Evolutionary conservation across 2,329 filamentous ascomycete species (phyloP), one percentile per base, ranked within the genome.

Genomic region (Fusarium protoensiforme): DNA sequence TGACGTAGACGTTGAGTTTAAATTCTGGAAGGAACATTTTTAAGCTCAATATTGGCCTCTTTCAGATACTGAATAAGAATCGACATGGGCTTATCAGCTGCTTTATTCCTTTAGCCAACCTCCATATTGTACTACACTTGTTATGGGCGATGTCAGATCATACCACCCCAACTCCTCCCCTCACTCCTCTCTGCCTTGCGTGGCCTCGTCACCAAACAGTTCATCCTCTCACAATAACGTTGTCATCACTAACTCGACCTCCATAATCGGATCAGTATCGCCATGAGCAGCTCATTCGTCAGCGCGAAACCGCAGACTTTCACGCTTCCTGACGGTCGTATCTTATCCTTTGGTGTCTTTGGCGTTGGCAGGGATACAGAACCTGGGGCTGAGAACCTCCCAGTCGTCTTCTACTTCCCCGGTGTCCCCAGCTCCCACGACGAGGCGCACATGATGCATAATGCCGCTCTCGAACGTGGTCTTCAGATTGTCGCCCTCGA

Each of bases 11-110:
- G 94, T 99, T 65, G 90, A 92, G 78, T 99, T 98, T 86, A 93
- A 94, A 78, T 99, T 99, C 87, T 99, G 96, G 96, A 99, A 99
- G 86, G 96, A 99, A 84, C 96, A 99, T 81, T 92, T 92, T 80
- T 92, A 87, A 79, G 56, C 56, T 39, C 61, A 58, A 27, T 60
- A 39, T 24, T 24, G 24, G 24, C 4, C 24, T 24, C 51, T 46
- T 61, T 20, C 13, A 41, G 10, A 41, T 22, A 41, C n/a, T 20
- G 11, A 13, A 41, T 20, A 20, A 41, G 11, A 20, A 11, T 41
- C 24, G 13, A 24, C 20, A 43, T 24, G 41, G 4, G 13, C 14
- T 24, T 24, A 43, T 24, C 14, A 24, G 20, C 20, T 16, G 14
- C 20, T 43, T 1, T 24, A 20, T 43, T 24, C 14, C 20, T 43